These are phyloP conservation scores for Tripidium arundinaceum DNA, from an alignment of 202 grass and related monocot species.

Conservation along the genomic window DNA sequence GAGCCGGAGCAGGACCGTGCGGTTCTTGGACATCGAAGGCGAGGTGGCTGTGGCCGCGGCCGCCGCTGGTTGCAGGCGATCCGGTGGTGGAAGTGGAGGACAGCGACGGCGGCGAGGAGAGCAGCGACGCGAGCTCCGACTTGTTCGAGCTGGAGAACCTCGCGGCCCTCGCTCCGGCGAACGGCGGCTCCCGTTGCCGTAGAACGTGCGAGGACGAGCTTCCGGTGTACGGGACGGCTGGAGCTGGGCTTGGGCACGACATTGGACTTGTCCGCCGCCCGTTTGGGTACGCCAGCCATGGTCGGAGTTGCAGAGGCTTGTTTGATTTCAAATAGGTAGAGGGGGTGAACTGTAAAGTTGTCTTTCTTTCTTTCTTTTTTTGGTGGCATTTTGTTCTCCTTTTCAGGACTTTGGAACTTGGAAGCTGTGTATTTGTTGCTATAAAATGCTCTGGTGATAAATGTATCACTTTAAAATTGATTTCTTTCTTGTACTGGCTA, in stretches of 20 bases:
- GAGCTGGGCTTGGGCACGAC: constrained; percentile 31
- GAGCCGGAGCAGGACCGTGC: constrained; percentile 43
- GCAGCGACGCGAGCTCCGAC: constrained; percentile 79
- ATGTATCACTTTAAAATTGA: background rate
- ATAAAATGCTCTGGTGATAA: background rate
- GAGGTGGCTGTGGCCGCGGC: constrained; percentile 42
- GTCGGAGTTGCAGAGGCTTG: constrained; percentile 28
- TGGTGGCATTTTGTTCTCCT: background rate
- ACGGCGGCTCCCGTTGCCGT: background rate
- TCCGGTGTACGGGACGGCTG: constrained; percentile 78
- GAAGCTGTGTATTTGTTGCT: background rate
- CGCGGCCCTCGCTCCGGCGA: constrained; percentile 2
- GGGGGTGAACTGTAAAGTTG: background rate
- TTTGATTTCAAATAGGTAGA: background rate
- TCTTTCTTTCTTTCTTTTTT: background rate
- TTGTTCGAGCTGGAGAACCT: constrained; percentile 85
- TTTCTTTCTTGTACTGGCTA: too few relatives aligned
- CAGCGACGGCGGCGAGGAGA: constrained; percentile 38
- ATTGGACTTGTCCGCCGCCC: constrained; percentile 34
- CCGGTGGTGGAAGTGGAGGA: constrained; percentile 41
- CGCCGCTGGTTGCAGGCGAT: background rate
- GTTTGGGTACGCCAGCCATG: constrained; percentile 22
- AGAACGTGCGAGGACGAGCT: constrained; percentile 55
- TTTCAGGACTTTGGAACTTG: background rate
- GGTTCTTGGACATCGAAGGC: constrained; percentile 54